These are phyloP conservation scores for Baeospora myosura DNA, from an alignment of 1,284 basidiomycete genomes.

Conservation along the genomic window DNA sequence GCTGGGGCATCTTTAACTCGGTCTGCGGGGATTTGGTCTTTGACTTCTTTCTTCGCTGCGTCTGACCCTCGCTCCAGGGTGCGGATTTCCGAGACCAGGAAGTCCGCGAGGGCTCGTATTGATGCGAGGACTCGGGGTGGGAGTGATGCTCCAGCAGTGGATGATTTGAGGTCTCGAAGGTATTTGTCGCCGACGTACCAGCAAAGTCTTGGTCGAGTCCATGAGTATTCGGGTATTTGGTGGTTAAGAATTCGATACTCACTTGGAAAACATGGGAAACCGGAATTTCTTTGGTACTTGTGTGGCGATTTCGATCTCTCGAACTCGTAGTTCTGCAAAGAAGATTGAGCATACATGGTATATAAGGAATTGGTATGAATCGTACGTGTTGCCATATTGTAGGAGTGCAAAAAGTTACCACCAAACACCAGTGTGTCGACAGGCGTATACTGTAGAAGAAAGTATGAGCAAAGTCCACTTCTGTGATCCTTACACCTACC, in stretches of 20 bases:
- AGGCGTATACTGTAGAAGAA: constrained; percentile 68
- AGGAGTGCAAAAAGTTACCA: constrained; percentile 93
- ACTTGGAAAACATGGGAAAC: constrained; percentile 84
- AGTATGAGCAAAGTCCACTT: constrained; percentile 2
- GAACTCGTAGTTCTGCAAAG: constrained; percentile 69
- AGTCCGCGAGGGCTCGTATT: constrained; percentile 62
- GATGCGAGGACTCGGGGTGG: constrained; percentile 63
- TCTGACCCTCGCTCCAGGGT: constrained; percentile 61
- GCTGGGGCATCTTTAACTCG: constrained; percentile 72
- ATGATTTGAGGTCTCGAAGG: constrained; percentile 64
- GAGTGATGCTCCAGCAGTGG: constrained; percentile 45
- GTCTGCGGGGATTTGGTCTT: constrained; percentile 76
- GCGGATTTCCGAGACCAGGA: constrained; percentile 73
- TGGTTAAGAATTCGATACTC: constrained; percentile 20
- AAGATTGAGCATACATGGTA: constrained; percentile 9
- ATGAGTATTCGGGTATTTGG: background rate
- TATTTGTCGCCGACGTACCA: constrained; percentile 86
- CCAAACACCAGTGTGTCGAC: constrained; percentile 91
- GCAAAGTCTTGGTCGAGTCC: constrained; percentile 51
- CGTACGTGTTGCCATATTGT: constrained; percentile 67
- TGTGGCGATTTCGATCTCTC: constrained; percentile 88
- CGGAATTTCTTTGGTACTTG: constrained; percentile 93
- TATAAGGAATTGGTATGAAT: constrained; percentile 11
- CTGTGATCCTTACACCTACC: constrained; percentile 40
- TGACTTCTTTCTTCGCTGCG: constrained; percentile 59